Evolutionary conservation across 2,329 filamentous ascomycete genomes (phyloP).

Genomic region (Cytospora piceicola): DNA sequence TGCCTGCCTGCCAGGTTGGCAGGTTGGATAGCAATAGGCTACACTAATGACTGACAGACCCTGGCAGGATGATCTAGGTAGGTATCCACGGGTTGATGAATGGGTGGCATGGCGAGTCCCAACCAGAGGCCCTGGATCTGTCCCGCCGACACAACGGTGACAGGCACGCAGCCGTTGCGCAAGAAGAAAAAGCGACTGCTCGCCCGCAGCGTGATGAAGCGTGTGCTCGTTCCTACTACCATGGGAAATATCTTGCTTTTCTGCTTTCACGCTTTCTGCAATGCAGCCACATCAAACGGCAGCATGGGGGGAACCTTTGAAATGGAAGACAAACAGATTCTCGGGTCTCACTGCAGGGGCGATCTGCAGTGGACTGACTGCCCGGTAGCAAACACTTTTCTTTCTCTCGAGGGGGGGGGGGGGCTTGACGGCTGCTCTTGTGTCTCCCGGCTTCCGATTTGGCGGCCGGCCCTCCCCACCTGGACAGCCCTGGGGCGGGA

Average conservation of each 20-base stretch:
- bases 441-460: background rate
- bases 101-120: background rate
- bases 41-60: background rate
- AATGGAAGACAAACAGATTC: too few species aligned
- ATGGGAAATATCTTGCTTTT: background rate
- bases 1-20: background rate
- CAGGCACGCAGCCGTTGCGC: background rate
- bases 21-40: background rate
- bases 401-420: background rate
- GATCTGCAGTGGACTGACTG: background rate
- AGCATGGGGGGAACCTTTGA: background rate
- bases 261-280: background rate
- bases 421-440: background rate
- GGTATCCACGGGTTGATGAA: background rate
- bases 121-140: background rate
- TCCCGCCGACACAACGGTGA: background rate
- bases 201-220: background rate
- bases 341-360: background rate
- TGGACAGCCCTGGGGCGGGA: background rate
- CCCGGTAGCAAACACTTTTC: background rate
- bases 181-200: background rate
- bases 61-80: background rate
- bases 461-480: background rate
- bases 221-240: background rate
- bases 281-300: background rate